These are phyloP conservation scores for Colletotrichum euphorbiae DNA, from an alignment of 2,329 filamentous ascomycete genomes.

Conservation along the genomic window DNA sequence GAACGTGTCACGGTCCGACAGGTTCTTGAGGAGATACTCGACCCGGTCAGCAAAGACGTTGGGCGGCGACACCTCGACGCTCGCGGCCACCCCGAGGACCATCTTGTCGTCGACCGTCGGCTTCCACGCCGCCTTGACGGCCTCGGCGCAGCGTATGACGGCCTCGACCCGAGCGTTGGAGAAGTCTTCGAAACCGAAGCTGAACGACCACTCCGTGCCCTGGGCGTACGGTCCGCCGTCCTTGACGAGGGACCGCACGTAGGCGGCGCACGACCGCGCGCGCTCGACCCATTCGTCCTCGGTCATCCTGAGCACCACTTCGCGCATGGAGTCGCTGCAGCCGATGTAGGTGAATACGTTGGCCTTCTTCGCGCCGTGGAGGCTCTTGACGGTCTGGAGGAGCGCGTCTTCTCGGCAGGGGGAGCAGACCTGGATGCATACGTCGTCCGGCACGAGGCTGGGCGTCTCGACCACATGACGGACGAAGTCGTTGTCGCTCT, in stretches of 20 bases:
- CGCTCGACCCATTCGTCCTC: slow-evolving; percentile 84
- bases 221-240: slow-evolving; percentile 68
- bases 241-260: slow-evolving; percentile 90
- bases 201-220: slow-evolving; percentile 77
- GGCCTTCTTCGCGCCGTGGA: slow-evolving; percentile 90
- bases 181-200: slow-evolving; percentile 88
- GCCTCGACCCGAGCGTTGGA: slow-evolving; percentile 90
- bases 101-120: slow-evolving; percentile 83
- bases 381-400: slow-evolving; percentile 86
- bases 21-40: slow-evolving; percentile 91
- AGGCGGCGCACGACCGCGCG: slow-evolving; percentile 85
- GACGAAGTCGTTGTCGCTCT: slow-evolving; percentile 96
- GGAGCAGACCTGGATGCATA: slow-evolving; percentile 90
- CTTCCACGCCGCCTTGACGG: slow-evolving; percentile 93
- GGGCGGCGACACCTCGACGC: slow-evolving; percentile 92
- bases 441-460: slow-evolving; percentile 85
- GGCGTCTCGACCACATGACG: slow-evolving; percentile 86
- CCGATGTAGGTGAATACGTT: slow-evolving; percentile 95
- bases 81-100: slow-evolving; percentile 96
- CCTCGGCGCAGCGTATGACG: slow-evolving; percentile 84
- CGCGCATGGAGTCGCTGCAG: slow-evolving; percentile 93
- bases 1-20: slow-evolving; percentile 86
- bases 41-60: slow-evolving; percentile 97
- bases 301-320: slow-evolving; percentile 87
- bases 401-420: slow-evolving; percentile 94